Conservation (phyloP, 345 rosid species). For the Tarenaya hassleriana region DNA sequence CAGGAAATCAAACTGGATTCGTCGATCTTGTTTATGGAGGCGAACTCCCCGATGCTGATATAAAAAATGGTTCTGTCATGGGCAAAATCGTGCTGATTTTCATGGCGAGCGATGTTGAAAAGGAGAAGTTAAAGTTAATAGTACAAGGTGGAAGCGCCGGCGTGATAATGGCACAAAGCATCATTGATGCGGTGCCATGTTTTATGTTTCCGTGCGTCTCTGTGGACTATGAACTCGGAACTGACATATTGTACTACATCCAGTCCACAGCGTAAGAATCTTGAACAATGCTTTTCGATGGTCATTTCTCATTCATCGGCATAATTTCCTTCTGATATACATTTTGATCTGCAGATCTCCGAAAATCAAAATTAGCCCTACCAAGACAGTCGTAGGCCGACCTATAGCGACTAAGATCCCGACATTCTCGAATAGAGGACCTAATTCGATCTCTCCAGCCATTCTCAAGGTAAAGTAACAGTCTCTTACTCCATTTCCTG, state of each 20-base stretch:
- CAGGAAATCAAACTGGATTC: constrained; percentile 24
- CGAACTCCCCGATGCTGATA: constrained; percentile 4
- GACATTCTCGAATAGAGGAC: constrained; percentile 49
- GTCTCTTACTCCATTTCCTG: no score
- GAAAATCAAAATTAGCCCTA: constrained; percentile 16
- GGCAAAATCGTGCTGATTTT: constrained; percentile 34
- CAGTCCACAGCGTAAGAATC: constrained; percentile 28
- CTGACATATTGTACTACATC: constrained; percentile 31
- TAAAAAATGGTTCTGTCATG: constrained; percentile 19
- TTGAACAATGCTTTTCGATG: constrained; percentile 8
- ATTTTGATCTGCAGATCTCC: constrained; percentile 11
- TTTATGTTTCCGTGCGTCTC: constrained; percentile 28
- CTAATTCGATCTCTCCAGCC: constrained; percentile 46
- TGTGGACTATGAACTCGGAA: constrained; percentile 35
- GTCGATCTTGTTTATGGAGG: constrained; percentile 21
- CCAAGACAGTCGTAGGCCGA: constrained; percentile 22
- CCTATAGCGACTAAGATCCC: constrained; percentile 35
- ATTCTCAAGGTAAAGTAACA: no score
- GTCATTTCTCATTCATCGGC: background rate
- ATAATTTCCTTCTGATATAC: background rate
- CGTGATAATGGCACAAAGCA: constrained; percentile 28
- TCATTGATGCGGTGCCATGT: constrained; percentile 40
- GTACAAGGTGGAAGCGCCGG: constrained; percentile 33
- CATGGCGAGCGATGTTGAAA: constrained; percentile 25
- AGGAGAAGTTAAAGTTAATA: constrained; percentile 28